Percentiles rank a stretch among this genome's conserved stretches.
These are phyloP conservation scores for Ascochyta koolunga DNA, from an alignment of 2,329 filamentous ascomycete species.

Conservation along the genomic window DNA sequence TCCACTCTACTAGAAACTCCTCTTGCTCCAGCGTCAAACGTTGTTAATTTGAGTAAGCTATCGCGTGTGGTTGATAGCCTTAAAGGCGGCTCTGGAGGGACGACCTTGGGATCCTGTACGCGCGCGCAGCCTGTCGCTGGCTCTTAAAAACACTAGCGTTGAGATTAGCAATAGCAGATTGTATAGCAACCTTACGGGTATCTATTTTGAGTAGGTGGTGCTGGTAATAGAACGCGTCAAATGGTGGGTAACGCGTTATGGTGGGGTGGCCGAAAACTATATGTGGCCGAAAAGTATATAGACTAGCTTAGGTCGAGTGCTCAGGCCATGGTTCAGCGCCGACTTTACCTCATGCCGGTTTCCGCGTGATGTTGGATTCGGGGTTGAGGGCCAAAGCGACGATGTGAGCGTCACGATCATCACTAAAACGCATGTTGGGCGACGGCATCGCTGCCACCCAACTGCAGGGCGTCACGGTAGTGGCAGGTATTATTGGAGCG, in stretches of 20 bases:
- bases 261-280: too few relatives aligned
- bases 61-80: neutral
- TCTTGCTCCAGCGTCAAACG: too few relatives aligned
- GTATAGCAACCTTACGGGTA: neutral
- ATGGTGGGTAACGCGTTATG: too few relatives aligned
- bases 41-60: too few relatives aligned
- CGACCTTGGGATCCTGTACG: neutral
- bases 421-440: constrained; percentile 5
- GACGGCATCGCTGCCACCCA: constrained; percentile 9
- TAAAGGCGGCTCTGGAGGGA: neutral
- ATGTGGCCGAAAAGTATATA: too few relatives aligned
- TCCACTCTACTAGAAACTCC: too few relatives aligned
- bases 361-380: constrained; percentile 13
- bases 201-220: too few relatives aligned
- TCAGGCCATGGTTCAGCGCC: constrained; percentile 14
- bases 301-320: too few relatives aligned
- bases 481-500: constrained; percentile 19
- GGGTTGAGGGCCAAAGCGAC: constrained; percentile 13
- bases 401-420: constrained; percentile 9
- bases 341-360: neutral
- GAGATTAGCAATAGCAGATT: neutral
- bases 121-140: neutral
- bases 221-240: too few relatives aligned
- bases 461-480: constrained; percentile 14
- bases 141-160: neutral